Conservation (phyloP, 1,139 yeast genomes). For the Kurtzmaniella quercitrusa region DNA sequence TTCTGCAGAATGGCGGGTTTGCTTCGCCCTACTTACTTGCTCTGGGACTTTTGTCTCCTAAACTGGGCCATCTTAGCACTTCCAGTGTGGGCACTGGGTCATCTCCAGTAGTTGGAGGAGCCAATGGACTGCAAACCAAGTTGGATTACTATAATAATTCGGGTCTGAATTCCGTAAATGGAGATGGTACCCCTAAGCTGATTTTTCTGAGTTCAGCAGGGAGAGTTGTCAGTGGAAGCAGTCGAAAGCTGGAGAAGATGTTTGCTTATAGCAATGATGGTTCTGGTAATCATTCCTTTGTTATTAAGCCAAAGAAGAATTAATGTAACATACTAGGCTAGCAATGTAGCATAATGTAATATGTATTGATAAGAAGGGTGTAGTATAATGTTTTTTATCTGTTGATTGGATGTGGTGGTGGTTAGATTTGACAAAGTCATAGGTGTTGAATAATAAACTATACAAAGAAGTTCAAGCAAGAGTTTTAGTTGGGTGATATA, state of each 20-base stretch:
- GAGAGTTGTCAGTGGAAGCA: constrained; percentile 20
- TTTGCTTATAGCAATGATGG: constrained; percentile 43
- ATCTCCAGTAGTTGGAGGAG: constrained; percentile 3
- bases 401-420: too few species aligned
- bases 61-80: constrained; percentile 18
- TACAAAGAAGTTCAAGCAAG: too few species aligned
- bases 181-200: constrained; percentile 18
- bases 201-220: constrained; percentile 21
- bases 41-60: constrained; percentile 51
- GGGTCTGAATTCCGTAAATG: constrained; percentile 3
- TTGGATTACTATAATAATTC: constrained; percentile 5
- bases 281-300: constrained; percentile 38
- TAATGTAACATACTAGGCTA: not conserved
- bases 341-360: not conserved
- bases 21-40: constrained; percentile 60
- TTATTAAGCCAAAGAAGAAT: constrained; percentile 29
- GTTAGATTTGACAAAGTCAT: too few species aligned
- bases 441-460: too few species aligned
- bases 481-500: too few species aligned
- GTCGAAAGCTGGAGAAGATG: constrained; percentile 29
- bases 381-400: too few species aligned
- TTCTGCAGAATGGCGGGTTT: constrained; percentile 34
- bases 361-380: not conserved
- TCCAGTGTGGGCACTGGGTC: constrained; percentile 6
- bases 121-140: constrained; percentile 1